Evolutionary conservation across 768 basidiomycete genomes (phyloP).

Genomic region (Termitomyces sp.): DNA sequence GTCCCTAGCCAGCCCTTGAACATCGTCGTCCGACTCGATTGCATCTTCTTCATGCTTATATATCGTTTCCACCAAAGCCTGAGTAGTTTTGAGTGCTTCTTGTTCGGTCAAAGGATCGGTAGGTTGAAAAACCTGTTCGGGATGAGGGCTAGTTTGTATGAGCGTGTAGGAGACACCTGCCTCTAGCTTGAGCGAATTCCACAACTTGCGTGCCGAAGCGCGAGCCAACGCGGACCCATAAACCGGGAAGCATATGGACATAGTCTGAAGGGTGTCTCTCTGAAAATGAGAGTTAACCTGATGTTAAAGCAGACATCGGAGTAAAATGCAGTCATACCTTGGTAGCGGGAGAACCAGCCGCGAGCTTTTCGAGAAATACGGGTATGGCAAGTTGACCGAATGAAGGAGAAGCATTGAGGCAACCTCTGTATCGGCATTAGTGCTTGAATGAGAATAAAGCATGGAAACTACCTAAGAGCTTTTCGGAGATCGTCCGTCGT

Average conservation of each 20-base stretch:
- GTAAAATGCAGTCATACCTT: conserved; percentile 55
- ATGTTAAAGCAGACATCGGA: neutral
- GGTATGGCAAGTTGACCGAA: conserved; percentile 87
- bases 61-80: conserved; percentile 72
- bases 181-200: conserved; percentile 90
- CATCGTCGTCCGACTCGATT: conserved; percentile 35
- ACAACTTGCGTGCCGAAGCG: conserved; percentile 71
- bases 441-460: neutral
- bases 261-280: conserved; percentile 83
- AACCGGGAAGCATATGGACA: conserved; percentile 75
- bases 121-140: conserved; percentile 84
- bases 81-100: conserved; percentile 68
- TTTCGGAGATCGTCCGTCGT: conserved; percentile 80
- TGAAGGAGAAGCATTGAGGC: conserved; percentile 72
- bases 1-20: conserved; percentile 63
- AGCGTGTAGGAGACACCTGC: conserved; percentile 33
- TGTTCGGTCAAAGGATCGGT: conserved; percentile 74
- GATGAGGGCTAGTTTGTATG: neutral
- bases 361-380: conserved; percentile 88
- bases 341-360: conserved; percentile 72
- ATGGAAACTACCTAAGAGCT: conserved; percentile 52
- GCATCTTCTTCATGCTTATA: conserved; percentile 47
- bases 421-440: conserved; percentile 39
- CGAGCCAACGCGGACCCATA: conserved; percentile 69
- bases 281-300: conserved; percentile 28